Percentiles rank a stretch among this genome's conserved stretches.
phyloP scores from a whole-genome alignment of 2,329 filamentous ascomycete genomes.

The Colletotrichum sp. region DNA sequence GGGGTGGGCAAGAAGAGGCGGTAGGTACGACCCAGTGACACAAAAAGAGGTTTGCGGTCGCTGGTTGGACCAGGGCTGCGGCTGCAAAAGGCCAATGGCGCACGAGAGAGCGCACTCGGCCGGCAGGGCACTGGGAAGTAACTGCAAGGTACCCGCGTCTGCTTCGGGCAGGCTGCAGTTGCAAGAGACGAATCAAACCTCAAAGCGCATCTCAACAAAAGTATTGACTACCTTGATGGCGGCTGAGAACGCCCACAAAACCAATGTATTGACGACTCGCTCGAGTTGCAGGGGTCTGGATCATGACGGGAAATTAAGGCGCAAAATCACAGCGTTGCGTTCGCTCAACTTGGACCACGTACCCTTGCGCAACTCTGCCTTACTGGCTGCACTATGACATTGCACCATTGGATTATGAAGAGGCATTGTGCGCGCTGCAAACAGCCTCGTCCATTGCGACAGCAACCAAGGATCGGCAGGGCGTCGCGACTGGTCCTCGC shows the following conservation, averaged over 20 bases:
- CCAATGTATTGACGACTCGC: neutral
- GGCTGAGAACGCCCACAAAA: neutral
- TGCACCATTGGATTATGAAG: neutral
- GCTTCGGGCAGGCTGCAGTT: neutral
- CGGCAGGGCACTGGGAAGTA: neutral
- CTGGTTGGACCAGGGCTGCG: neutral
- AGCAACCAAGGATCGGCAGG: conserved; percentile 15
- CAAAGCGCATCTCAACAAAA: neutral
- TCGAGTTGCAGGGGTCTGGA: neutral
- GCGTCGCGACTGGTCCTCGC: neutral
- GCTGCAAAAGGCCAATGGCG: neutral
- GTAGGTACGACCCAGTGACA: neutral
- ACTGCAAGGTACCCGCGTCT: conserved; percentile 12
- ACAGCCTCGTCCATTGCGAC: conserved; percentile 1
- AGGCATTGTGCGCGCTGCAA: neutral
- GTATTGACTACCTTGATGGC: neutral
- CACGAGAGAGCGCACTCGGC: neutral
- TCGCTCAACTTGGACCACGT: neutral
- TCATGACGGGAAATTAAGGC: conserved; percentile 21
- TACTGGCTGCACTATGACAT: neutral
- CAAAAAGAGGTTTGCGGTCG: neutral
- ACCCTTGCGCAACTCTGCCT: neutral
- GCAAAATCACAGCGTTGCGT: conserved; percentile 20
- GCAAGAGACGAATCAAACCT: neutral
- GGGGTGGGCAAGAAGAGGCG: neutral